These are phyloP conservation scores for Lactuca saligna DNA, from an alignment of 129 eudicot genomes.

Conservation along the genomic window DNA sequence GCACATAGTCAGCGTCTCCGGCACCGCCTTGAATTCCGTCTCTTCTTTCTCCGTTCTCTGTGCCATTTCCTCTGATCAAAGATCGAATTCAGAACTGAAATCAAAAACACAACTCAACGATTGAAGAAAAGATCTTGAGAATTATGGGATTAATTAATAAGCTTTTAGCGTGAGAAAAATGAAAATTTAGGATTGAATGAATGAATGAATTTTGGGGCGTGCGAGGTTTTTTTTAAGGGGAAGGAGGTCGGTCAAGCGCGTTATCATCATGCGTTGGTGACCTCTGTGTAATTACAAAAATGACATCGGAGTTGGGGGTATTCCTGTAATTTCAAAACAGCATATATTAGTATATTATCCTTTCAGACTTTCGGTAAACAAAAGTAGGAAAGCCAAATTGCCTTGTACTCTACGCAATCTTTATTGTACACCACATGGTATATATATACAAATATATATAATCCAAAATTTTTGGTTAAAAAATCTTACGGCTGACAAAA, in stretches of 20 bases:
- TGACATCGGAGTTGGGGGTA: neutral
- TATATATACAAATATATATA: no score
- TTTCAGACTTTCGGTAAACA: neutral
- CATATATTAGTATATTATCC: neutral
- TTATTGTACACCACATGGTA: neutral
- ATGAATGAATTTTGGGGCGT: slow-evolving; percentile 6
- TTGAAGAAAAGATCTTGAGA: neutral
- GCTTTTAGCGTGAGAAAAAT: slow-evolving; percentile 10
- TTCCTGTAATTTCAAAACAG: neutral
- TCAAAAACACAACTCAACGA: neutral
- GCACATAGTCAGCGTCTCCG: slow-evolving; percentile 55
- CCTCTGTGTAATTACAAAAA: slow-evolving; percentile 2
- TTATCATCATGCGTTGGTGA: slow-evolving; percentile 13
- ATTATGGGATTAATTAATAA: neutral
- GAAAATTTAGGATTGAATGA: slow-evolving; percentile 4
- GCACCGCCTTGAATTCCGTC: slow-evolving; percentile 60
- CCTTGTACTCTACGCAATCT: neutral
- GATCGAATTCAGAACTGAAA: neutral
- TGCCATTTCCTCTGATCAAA: slow-evolving; percentile 44
- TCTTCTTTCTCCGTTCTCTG: slow-evolving; percentile 74
- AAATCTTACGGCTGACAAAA: no score
- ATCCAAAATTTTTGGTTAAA: no score
- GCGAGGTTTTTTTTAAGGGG: slow-evolving; percentile 22
- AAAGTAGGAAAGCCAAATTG: neutral
- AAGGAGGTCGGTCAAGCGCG: slow-evolving; percentile 30